Evolutionary conservation across 164 flowering plant species (phyloP).

Genomic region (Stephania japonica): DNA sequence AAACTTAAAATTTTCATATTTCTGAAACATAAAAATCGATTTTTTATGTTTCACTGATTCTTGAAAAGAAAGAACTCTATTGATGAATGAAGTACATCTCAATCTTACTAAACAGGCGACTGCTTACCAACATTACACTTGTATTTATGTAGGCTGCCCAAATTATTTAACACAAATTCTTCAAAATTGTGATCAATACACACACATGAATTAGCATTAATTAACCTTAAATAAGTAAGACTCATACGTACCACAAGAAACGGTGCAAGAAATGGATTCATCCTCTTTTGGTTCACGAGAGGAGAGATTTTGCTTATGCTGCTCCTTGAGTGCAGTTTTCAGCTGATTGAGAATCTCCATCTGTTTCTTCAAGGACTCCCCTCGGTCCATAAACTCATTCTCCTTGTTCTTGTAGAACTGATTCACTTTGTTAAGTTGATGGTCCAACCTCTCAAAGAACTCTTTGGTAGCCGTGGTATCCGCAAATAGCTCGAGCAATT

Average conservation of each 20-base stretch:
- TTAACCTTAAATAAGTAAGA: neutral
- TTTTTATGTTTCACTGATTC: neutral
- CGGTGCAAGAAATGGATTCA: slow-evolving; percentile 56
- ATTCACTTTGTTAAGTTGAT: slow-evolving; percentile 88
- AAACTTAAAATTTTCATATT: neutral
- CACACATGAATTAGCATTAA: neutral
- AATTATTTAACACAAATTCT: too few species aligned
- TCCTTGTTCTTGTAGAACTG: slow-evolving; percentile 77
- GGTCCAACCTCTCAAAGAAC: slow-evolving; percentile 66
- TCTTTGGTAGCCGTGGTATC: slow-evolving; percentile 64
- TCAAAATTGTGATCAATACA: neutral
- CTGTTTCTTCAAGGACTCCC: slow-evolving; percentile 71
- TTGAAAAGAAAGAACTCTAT: neutral
- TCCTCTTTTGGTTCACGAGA: slow-evolving; percentile 53
- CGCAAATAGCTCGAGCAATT: slow-evolving; percentile 68
- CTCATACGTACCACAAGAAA: slow-evolving; percentile 54
- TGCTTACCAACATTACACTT: too few species aligned
- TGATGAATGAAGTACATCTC: too few species aligned
- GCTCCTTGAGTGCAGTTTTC: slow-evolving; percentile 41
- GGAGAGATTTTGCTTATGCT: slow-evolving; percentile 25
- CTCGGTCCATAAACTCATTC: slow-evolving; percentile 85
- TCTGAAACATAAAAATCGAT: too few species aligned
- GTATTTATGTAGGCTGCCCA: too few species aligned
- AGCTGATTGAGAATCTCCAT: slow-evolving; percentile 70
- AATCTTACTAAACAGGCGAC: too few species aligned